phyloP scores from a whole-genome alignment of 2,329 filamentous ascomycete species.

The Laburnicola sp. region DNA sequence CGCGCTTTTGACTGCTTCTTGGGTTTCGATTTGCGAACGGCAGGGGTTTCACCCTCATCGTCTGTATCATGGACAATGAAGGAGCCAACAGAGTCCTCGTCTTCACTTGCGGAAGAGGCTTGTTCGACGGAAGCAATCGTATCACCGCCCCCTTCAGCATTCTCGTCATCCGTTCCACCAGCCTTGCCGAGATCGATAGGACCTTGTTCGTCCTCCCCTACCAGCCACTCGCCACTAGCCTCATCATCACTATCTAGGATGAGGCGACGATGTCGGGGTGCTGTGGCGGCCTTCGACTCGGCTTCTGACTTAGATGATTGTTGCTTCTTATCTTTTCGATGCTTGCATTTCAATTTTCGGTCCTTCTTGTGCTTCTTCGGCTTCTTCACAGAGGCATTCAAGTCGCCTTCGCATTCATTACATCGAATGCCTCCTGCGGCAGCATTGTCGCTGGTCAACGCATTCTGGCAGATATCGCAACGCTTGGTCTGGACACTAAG shows the following conservation, averaged over 20 bases:
- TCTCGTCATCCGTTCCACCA: slow-evolving; percentile 83
- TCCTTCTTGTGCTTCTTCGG: slow-evolving; percentile 53
- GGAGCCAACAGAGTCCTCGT: slow-evolving; percentile 44
- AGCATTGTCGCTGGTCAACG: slow-evolving; percentile 62
- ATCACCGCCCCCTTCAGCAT: slow-evolving; percentile 84
- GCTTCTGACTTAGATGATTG: slow-evolving; percentile 45
- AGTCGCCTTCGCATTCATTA: slow-evolving; percentile 72
- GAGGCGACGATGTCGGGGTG: slow-evolving; percentile 44
- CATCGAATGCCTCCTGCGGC: slow-evolving; percentile 63
- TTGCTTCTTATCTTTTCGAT: slow-evolving; percentile 47
- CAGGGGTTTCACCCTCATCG: slow-evolving; percentile 44
- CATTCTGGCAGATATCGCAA: slow-evolving; percentile 80
- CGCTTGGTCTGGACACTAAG: slow-evolving; percentile 76
- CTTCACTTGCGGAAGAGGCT: slow-evolving; percentile 63
- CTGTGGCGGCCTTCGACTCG: slow-evolving; percentile 21
- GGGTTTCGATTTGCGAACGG: slow-evolving; percentile 19
- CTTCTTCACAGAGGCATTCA: slow-evolving; percentile 59
- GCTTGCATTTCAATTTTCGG: slow-evolving; percentile 47
- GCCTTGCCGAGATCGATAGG: slow-evolving; percentile 69
- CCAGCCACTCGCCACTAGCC: slow-evolving; percentile 77
- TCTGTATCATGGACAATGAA: slow-evolving; percentile 45
- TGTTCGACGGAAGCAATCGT: slow-evolving; percentile 75
- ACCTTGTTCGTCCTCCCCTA: slow-evolving; percentile 67
- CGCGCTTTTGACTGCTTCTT: slow-evolving; percentile 38
- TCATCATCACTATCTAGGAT: slow-evolving; percentile 70